phyloP scores from a whole-genome alignment of 441 rosid species.

The Eugenia klotzschiana region DNA sequence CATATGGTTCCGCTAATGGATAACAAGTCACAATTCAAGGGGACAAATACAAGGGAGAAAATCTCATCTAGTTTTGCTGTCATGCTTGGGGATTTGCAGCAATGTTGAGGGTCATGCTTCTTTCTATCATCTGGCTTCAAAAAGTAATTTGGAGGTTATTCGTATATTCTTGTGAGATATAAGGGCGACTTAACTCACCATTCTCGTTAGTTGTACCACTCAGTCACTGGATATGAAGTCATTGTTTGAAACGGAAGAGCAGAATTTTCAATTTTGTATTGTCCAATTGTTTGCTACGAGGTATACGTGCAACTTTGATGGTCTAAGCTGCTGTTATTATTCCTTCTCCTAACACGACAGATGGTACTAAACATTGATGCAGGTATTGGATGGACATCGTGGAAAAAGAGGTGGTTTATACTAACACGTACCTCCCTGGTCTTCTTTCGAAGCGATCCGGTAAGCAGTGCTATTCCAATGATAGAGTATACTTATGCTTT shows the following conservation, averaged over 20 bases:
- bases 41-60: neutral
- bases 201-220: neutral
- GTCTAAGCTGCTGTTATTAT: neutral
- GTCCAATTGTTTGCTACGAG: neutral
- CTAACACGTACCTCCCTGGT: conserved; percentile 84
- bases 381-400: conserved; percentile 99
- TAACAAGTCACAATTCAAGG: neutral
- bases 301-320: neutral
- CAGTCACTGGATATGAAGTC: neutral
- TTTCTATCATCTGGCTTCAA: neutral
- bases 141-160: neutral
- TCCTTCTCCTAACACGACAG: neutral
- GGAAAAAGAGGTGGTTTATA: conserved; percentile 99
- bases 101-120: neutral
- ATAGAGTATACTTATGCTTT: neutral
- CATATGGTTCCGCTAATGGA: neutral
- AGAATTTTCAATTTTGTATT: neutral
- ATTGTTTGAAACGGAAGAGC: neutral
- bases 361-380: neutral
- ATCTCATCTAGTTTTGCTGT: neutral
- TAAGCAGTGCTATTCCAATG: conserved; percentile 23
- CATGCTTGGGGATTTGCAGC: neutral
- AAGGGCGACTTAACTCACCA: neutral
- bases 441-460: conserved; percentile 98
- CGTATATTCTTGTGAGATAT: neutral